Base-by-base conservation (phyloP, 2,329 filamentous ascomycete genomes). In the Colletotrichum agaves region DNA sequence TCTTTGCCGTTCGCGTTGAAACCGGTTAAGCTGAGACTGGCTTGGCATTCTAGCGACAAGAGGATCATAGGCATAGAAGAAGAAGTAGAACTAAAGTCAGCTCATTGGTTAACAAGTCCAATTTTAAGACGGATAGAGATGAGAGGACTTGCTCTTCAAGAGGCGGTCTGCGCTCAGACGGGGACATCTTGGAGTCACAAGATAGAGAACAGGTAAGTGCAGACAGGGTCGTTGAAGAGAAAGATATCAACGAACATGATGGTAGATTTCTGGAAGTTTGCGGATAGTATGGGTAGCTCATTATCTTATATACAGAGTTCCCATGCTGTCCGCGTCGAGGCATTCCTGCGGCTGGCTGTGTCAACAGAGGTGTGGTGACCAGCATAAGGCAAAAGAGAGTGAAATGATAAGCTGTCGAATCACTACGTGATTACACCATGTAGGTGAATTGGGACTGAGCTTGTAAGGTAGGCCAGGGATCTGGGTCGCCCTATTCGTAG, bases 21-120 rank as follows among this genome's bases (percentile, higher is more conserved):
- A 67, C 10, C 44, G 43, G 2, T 35, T 43, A 5, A 67, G 63
- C 4, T 63, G 63, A 15, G 59, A 63, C n/a, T 57, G 50, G 10
- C 13, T 21, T 11, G 59, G 37, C 19, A 63, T 52, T 12, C 23
- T 19, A 13, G 19, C 35, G 19, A 44, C 50, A 6, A 44, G 19
- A 44, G 59, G 44, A 10, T 67, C 59, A 43, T 15, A 5, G n/a
- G 63, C 39, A n/a, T 5, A 35, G 23, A 23, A 19, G 23, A 23
- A 19, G 37, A 15, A 12, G 11, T 17, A 2, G 33, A 10, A 37
- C 50, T 12, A 7, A 27, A 27, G 19, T 35, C 52, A 57, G 8
- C 5, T 31, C 27, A 17, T 17, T 17, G 17, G 33, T 64, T 12
- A 52, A 50, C 41, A 57, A 15, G 27, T 19, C 27, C n/a, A 17